Evolutionary conservation across 805 yeast genomes (phyloP).

Genomic region (Kregervanrija delftensis): DNA sequence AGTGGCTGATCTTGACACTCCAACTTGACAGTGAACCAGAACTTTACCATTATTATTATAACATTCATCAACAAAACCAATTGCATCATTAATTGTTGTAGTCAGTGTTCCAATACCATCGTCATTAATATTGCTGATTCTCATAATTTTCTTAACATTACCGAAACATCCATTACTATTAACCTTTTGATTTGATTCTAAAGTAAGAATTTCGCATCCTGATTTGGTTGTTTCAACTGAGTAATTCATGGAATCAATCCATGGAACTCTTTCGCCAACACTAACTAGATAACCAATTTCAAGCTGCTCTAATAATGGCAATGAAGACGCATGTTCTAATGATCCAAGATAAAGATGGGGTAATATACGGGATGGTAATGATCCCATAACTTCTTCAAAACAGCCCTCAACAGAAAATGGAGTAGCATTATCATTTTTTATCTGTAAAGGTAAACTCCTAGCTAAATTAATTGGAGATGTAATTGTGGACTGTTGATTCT

Average conservation of each 20-base stretch:
- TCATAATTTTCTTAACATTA: constrained; percentile 44
- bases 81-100: constrained; percentile 51
- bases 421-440: not conserved
- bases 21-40: constrained; percentile 90
- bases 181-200: constrained; percentile 12
- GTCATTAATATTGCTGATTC: constrained; percentile 72
- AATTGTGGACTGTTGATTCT: constrained; percentile 1
- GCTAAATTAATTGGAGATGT: too few species aligned
- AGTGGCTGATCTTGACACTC: constrained; percentile 92
- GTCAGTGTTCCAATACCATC: constrained; percentile 83
- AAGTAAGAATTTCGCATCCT: constrained; percentile 24
- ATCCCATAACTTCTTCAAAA: constrained; percentile 38
- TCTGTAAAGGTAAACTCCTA: not conserved
- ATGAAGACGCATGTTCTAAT: constrained; percentile 69
- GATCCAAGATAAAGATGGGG: constrained; percentile 85
- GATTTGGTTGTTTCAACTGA: constrained; percentile 14
- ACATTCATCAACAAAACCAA: constrained; percentile 58
- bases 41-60: constrained; percentile 40
- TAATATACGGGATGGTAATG: constrained; percentile 77
- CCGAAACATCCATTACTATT: constrained; percentile 15
- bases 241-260: constrained; percentile 39
- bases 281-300: constrained; percentile 73
- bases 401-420: constrained; percentile 21
- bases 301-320: constrained; percentile 52
- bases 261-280: constrained; percentile 74